These are phyloP conservation scores for Penicillium simplicissimum DNA, from an alignment of 495 filamentous ascomycete genomes.

Conservation along the genomic window DNA sequence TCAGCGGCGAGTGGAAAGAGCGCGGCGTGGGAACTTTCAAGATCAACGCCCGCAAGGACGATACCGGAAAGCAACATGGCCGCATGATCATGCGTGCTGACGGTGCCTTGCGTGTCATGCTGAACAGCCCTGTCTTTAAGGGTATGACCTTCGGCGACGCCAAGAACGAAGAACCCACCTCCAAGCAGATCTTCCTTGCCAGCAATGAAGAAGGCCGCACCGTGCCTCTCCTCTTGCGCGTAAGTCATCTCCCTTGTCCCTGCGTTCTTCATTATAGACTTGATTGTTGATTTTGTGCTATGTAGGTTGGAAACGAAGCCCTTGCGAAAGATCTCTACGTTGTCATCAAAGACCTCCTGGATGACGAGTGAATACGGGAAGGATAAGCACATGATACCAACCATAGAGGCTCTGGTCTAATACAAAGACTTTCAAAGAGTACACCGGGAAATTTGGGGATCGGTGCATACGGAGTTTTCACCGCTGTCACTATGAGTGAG, in stretches of 20 bases:
- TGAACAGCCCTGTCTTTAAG: conserved; percentile 76
- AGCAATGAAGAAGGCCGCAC: conserved; percentile 61
- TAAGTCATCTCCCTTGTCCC: conserved; percentile 38
- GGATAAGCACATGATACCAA: conserved; percentile 19
- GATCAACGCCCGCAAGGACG: conserved; percentile 66
- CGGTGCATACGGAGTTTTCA: conserved; percentile 17
- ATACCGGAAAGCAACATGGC: conserved; percentile 52
- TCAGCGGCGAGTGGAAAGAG: conserved; percentile 83
- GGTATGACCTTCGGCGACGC: conserved; percentile 68
- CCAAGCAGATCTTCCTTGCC: conserved; percentile 60
- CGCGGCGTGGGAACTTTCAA: conserved; percentile 80
- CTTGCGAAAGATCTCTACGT: conserved; percentile 44
- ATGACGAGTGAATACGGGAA: conserved; percentile 21
- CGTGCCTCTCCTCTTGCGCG: conserved; percentile 69
- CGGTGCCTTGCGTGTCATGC: conserved; percentile 77
- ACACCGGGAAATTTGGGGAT: conserved; percentile 2
- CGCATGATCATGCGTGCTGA: conserved; percentile 89
- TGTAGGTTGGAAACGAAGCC: conserved; percentile 45
- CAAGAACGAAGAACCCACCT: conserved; percentile 46
- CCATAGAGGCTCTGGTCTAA: conserved; percentile 3
- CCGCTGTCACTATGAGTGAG: conserved; percentile 10
- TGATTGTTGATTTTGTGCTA: conserved; percentile 14
- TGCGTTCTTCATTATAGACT: not conserved
- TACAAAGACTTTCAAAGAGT: conserved; percentile 6
- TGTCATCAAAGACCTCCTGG: conserved; percentile 33